phyloP scores from a whole-genome alignment of 805 yeast species.

The Candida maesae region DNA sequence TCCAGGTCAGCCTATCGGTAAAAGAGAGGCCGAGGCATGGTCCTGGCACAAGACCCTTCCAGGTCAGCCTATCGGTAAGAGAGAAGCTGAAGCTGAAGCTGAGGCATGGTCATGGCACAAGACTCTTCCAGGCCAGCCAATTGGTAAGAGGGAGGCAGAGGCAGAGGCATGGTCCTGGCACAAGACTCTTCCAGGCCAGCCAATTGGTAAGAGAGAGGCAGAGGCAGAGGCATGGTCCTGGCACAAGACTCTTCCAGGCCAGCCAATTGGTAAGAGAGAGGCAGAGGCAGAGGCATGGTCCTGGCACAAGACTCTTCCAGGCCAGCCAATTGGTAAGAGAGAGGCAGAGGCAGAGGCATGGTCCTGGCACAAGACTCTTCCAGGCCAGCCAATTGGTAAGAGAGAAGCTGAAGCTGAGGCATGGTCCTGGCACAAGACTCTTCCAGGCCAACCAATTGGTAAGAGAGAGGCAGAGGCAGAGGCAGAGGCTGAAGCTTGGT shows the following conservation, averaged over 20 bases:
- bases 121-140: slow-evolving; percentile 15
- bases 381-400: too few relatives aligned
- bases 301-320: slow-evolving; percentile 2
- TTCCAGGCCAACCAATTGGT: too few relatives aligned
- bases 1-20: slow-evolving; percentile 21
- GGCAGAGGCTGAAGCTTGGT: slow-evolving; percentile 20
- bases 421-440: neutral
- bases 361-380: too few relatives aligned
- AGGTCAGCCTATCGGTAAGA: slow-evolving; percentile 22
- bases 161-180: slow-evolving; percentile 21
- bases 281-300: slow-evolving; percentile 8
- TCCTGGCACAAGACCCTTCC: slow-evolving; percentile 15
- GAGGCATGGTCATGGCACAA: slow-evolving; percentile 25
- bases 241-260: too few relatives aligned
- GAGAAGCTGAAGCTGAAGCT: slow-evolving; percentile 17
- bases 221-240: slow-evolving; percentile 8
- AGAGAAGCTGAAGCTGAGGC: slow-evolving; percentile 16
- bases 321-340: slow-evolving; percentile 19
- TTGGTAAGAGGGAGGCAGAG: slow-evolving; percentile 18
- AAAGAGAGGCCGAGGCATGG: slow-evolving; percentile 25
- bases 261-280: slow-evolving; percentile 18
- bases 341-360: slow-evolving; percentile 2
- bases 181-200: too few relatives aligned
- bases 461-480: too few relatives aligned
- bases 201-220: slow-evolving; percentile 8